Conservation (phyloP, 169 alveolate genomes). For the Toxoplasma gondii region DNA sequence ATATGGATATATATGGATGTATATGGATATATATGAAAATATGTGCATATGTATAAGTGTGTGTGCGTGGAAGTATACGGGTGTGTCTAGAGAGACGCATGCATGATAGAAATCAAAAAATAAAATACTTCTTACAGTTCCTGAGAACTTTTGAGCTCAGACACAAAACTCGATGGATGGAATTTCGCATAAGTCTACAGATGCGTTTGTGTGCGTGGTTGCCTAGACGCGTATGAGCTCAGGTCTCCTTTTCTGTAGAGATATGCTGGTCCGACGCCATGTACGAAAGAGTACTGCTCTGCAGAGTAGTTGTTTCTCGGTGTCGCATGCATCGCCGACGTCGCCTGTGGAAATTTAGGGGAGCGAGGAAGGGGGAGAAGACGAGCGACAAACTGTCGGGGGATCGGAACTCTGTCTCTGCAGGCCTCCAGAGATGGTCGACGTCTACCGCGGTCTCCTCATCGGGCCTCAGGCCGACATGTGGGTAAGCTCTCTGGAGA, state of each 20-base stretch:
- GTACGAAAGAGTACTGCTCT: too few species aligned
- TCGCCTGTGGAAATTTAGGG: background rate
- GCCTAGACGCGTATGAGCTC: background rate
- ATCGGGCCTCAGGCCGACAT: conserved; percentile 83
- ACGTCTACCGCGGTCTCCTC: conserved; percentile 73
- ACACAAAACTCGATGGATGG: background rate
- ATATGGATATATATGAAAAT: background rate
- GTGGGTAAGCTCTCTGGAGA: conserved; percentile 72
- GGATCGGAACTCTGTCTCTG: background rate
- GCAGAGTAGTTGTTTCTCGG: too few species aligned
- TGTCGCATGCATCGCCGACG: too few species aligned
- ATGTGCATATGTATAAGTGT: background rate
- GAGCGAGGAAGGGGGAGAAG: background rate
- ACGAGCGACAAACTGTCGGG: background rate
- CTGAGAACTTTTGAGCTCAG: too few species aligned
- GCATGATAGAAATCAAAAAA: too few species aligned
- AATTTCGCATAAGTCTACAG: background rate
- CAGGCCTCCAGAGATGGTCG: conserved; percentile 89
- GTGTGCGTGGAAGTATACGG: too few species aligned
- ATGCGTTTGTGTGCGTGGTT: background rate
- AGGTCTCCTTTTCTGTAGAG: too few species aligned
- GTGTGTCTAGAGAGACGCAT: background rate
- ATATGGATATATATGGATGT: too few species aligned
- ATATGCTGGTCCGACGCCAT: background rate
- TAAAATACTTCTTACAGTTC: too few species aligned